Base-by-base conservation (phyloP, 257 asterid genomes). In the Penstemon newberryi region DNA sequence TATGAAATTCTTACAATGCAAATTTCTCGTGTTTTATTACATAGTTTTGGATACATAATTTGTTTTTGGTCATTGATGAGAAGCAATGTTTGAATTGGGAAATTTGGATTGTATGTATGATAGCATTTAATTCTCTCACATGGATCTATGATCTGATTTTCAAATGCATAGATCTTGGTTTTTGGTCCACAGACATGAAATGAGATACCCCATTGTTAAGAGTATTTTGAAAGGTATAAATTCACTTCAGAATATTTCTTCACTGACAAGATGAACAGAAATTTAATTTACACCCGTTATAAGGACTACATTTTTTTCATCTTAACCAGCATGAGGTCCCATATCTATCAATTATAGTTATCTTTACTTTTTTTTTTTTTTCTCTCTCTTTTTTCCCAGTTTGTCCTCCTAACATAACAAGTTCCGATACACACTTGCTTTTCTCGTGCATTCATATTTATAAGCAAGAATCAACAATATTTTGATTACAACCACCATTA, bases 101-200 rank as follows among this genome's bases (percentile, higher is more conserved):
- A 72, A 54, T 67, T 70, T 59, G 61, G 79, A 78, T 86, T 74
- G 79, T 15, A 0, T 51, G 75, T 73, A 75, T 78, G 80, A 70
- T 80, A 68, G 93, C 97, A 93, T 88, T 90, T 71, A 93, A 62
- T 86, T 83, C 74, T 83, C 74, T 92, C 98, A 92, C 98, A 84
- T 86, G 98, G 71, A 82, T 81, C 88, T 77, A 88, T 92, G 98
- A 85, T 66, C 19, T 82, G 80, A 59, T 85, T 76, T 25, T 72
- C 40, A 68, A 79, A 74, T 62, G 44, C 64, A 66, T 75, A 78
- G 33, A 25, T 76, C 75, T 77, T 77, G 65, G 73, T 64, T 56
- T 81, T 76, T 60, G 88, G 89, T 77, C 86, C 88, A 80, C 85
- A 71, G 39, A 75, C 33, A 25, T 25, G 33, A 25, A 25, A 25